Conservation (phyloP, 768 basidiomycete species). For the Lactarius trivialis region DNA sequence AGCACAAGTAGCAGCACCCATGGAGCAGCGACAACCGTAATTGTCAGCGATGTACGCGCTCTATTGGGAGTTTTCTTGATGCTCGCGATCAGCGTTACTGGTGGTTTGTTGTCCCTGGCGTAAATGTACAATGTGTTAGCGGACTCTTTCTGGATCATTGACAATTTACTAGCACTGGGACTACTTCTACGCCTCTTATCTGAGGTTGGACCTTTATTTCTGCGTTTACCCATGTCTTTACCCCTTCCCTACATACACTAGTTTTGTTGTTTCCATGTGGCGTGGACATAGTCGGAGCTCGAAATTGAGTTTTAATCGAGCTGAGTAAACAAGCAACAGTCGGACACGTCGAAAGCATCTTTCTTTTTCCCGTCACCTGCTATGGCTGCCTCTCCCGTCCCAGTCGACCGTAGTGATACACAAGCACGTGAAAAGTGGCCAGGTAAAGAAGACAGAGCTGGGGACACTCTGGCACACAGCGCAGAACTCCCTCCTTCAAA, state of each 20-base stretch:
- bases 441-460: constrained; percentile 20
- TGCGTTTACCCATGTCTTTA: not conserved
- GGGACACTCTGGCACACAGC: constrained; percentile 22
- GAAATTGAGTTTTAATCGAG: constrained; percentile 16
- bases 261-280: constrained; percentile 15
- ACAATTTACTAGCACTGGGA: constrained; percentile 5
- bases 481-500: constrained; percentile 22
- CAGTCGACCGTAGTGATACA: constrained; percentile 19
- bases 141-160: constrained; percentile 5
- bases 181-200: not conserved
- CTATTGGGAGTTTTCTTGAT: constrained; percentile 35
- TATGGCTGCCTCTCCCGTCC: constrained; percentile 26
- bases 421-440: constrained; percentile 24
- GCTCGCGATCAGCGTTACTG: constrained; percentile 33
- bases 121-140: constrained; percentile 21
- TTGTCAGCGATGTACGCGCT: constrained; percentile 30
- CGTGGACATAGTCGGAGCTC: constrained; percentile 24
- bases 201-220: not conserved
- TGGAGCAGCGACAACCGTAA: constrained; percentile 26
- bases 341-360: not conserved
- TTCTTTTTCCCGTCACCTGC: constrained; percentile 14
- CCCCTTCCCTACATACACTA: not conserved
- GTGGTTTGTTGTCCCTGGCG: constrained; percentile 41
- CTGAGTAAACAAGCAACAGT: not conserved
- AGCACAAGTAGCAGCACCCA: constrained; percentile 27